Evolutionary conservation across 192 early-diverging fungal species (phyloP), one percentile per base, ranked within the genome.

Genomic region (Coemansia sp.): DNA sequence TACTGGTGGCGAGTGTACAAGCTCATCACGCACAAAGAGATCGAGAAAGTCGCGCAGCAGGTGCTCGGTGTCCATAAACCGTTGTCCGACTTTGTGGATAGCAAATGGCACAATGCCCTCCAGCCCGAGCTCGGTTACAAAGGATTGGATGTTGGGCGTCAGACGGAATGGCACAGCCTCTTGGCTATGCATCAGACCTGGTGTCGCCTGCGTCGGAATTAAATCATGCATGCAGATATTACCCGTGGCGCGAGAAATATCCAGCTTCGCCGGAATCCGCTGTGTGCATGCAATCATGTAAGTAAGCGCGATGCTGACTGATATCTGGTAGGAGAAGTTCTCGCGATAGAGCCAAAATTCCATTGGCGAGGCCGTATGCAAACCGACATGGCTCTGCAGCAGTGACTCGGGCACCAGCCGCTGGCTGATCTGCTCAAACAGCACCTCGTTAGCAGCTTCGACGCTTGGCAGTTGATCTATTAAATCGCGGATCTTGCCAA

Each of bases 101-200:
- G 87, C 87, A 53, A 86, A 88, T 20, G 90, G 88, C 66, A 98
- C 95, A 8, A 94, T 85, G 17, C 98, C 96, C 59, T 98, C 98
- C 6, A 99, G 85, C 5, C 96, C 95, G 62, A 92, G 88, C 27
- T 91, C 91, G 6, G 93, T 94, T 52, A 98, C 90, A 82, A 98
- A 98, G 31, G 91, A 78, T 84, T 97, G 95, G 57, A 99, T 90
- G 80, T 94, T 96, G 11, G 96, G 98, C 8, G 98, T 99, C 75
- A 98, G 87, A 8, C 98, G 87, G 92, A 99, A 99, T 4, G 96
- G 98, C 23, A 99, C 93, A 4, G 90, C 74, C 74, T 99, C 97
- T 30, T 83, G 85, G 74, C 85, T 90, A 61, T 87, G 87, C 46
- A 81, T 56, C 65, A 91, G 85, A 23, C 89, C 63, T n/a, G 65